Evolutionary conservation across 1,284 basidiomycete species (phyloP), one percentile per base, ranked within the genome.

Genomic region (Amylostereum areolatum): DNA sequence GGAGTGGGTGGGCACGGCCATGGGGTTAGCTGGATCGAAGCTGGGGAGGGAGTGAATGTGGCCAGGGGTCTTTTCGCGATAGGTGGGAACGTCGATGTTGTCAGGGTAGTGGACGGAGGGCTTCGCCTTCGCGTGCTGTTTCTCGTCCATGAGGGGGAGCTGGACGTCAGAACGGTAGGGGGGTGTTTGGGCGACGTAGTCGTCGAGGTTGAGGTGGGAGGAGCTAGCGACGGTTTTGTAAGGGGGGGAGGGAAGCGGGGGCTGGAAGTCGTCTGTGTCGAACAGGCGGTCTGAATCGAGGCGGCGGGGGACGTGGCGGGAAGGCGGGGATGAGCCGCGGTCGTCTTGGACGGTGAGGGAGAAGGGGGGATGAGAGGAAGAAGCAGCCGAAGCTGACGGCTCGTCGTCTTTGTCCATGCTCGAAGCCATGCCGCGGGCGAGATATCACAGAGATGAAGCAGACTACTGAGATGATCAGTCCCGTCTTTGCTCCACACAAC

Each of bases 81-180:
- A n/a, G 52, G 42, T 10, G 58, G 63, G 25, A 37, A 58, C 48
- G 53, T 53, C 29, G 37, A 75, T 52, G n/a, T 70, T 64, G 3
- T 74, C 73, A 3, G 68, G 65, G 55, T 83, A 84, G 59, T 81
- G 82, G 34, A 84, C 81, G 18, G 70, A 62, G 4, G 68, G 72
- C 49, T 62, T 68, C 35, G 46, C 48, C 46, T 50, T 53, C 12
- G 45, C 52, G 43, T 57, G 53, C 24, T 62, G 54, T 43, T 55
- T 47, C 35, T 56, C 54, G 42, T 52, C 46, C 59, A 60, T 62
- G 24, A 50, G 49, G 42, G 45, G 35, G 45, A 62, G 54, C 35
- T 61, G 55, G 32, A 59, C n/a, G 52, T 56, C 53, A 32, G 60
- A 59, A 43, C 57, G 57, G 30, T 62, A 62, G 11, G 58, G 63